Evolutionary conservation across 1,284 basidiomycete species (phyloP), one percentile per base, ranked within the genome.

Genomic region (Ustilago shanxiensis): DNA sequence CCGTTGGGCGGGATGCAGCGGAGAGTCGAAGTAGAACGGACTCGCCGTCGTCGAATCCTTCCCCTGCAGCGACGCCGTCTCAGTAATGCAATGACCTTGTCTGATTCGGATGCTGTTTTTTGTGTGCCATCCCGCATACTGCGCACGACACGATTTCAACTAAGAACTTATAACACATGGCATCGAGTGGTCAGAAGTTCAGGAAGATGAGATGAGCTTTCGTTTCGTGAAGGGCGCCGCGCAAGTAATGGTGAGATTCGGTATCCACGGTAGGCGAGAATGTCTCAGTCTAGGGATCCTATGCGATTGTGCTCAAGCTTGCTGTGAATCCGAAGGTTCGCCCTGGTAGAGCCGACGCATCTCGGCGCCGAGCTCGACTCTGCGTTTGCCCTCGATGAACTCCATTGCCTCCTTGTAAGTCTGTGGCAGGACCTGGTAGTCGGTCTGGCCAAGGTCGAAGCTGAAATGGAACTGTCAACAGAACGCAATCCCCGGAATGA

Each of bases 361-460:
- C 45, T 82, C 80, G 22, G 63, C 37, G 24, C 81, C 81, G 11
- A 80, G 60, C 41, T 77, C 73, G 29, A 82, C 72, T 7, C 82
- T 60, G 8, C 82, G 65, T 52, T 76, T 81, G 31, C 79, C 80
- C 51, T 83, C 82, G 67, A 83, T 73, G 72, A 80, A 83, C 51
- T 74, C 69, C 77, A 83, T 82, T 20, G 77, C 77, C 35, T 83
- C 82, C 50, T 71, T 67, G 66, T 83, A 83, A 8, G 72, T 80
- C 44, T 69, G 68, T 2, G 79, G 77, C 28, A 71, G 37, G 24
- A 80, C 66, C 18, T 62, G 72, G n/a, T 55, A 66, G 9, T 71
- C 49, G 3, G 74, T 72, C 5, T 35, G 4, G 28, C 79, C 80
- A 14, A 83, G 54, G 26, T 79, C 75, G 60, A 83, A 83, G 64